These are phyloP conservation scores for Coprinopsis marcescibilis DNA, from an alignment of 768 basidiomycete species.

Conservation along the genomic window DNA sequence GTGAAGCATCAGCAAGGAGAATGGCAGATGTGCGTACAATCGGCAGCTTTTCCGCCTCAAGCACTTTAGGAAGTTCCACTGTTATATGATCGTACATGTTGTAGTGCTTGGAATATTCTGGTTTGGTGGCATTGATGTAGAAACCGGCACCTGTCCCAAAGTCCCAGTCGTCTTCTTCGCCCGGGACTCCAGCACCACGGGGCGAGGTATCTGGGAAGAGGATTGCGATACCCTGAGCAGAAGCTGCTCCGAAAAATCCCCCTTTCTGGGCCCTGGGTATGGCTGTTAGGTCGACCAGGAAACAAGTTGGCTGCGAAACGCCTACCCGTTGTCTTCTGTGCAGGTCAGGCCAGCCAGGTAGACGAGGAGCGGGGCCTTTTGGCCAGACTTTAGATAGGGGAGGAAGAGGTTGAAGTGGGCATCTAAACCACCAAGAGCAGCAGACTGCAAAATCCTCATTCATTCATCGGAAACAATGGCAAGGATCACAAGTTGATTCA, in stretches of 20 bases:
- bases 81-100: slow-evolving; percentile 88
- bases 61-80: slow-evolving; percentile 74
- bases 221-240: slow-evolving; percentile 80
- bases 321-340: slow-evolving; percentile 89
- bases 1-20: background rate
- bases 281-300: background rate
- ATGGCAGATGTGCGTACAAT: slow-evolving; percentile 46
- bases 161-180: slow-evolving; percentile 81
- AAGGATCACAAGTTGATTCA: slow-evolving; percentile 12
- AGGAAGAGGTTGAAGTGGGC: slow-evolving; percentile 89
- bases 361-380: slow-evolving; percentile 61
- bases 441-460: slow-evolving; percentile 43
- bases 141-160: slow-evolving; percentile 96
- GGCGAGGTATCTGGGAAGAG: slow-evolving; percentile 97
- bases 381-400: slow-evolving; percentile 49
- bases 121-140: slow-evolving; percentile 86
- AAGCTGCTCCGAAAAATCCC: slow-evolving; percentile 82
- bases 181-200: slow-evolving; percentile 80
- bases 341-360: slow-evolving; percentile 90
- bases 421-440: slow-evolving; percentile 58
- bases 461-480: background rate
- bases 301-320: slow-evolving; percentile 1
- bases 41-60: slow-evolving; percentile 69
- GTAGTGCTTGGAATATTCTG: slow-evolving; percentile 68
- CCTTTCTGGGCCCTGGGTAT: slow-evolving; percentile 82